Base-by-base conservation (phyloP, 1,284 basidiomycete species). In the Ceratobasidium sp. region DNA sequence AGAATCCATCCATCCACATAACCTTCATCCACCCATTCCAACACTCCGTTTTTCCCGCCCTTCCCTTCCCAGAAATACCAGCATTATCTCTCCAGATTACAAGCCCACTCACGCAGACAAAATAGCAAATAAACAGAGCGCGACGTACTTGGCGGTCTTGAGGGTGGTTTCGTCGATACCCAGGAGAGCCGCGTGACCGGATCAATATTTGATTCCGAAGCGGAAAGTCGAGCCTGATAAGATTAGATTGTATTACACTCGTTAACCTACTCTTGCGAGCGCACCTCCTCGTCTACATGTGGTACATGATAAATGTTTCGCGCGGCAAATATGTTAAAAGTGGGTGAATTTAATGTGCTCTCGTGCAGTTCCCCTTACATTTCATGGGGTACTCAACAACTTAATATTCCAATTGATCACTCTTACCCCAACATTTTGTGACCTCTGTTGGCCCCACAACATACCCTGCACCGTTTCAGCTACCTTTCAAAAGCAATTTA, bases 121-220 rank as follows among this genome's bases (percentile, higher is more conserved):
- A 44, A 50, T 35, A 38, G 10, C 71, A 64, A 74, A 62, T 46
- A 52, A 54, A 66, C n/a, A 30, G 57, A 52, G 59, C 33, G 60
- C 71, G 46, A 74, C 71, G 57, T 74, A 74, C 71, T 74, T 30
- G 71, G 71, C 71, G 71, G 71, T 64, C 71, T 74, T 74, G 71
- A 74, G 71, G 71, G 71, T 74, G 59, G 71, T 74, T 74, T 74
- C 71, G 71, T 74, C 71, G 71, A 74, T 74, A 74, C 71, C 57
- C 71, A 38, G 71, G 33, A 23, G n/a, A 27, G 65, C 20, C 65
- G 65, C 65, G 65, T 66, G 65, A 66, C 44, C 71, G 71, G 71
- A 74, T 38, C 44, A 46, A 20, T 38, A 57, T 64, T 74, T 74
- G 48, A 30, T 64, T 64, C 57, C 59, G 60, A 30, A n/a, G 54